Conservation (phyloP, 495 filamentous ascomycete species). For the Trichocladium antarcticum region DNA sequence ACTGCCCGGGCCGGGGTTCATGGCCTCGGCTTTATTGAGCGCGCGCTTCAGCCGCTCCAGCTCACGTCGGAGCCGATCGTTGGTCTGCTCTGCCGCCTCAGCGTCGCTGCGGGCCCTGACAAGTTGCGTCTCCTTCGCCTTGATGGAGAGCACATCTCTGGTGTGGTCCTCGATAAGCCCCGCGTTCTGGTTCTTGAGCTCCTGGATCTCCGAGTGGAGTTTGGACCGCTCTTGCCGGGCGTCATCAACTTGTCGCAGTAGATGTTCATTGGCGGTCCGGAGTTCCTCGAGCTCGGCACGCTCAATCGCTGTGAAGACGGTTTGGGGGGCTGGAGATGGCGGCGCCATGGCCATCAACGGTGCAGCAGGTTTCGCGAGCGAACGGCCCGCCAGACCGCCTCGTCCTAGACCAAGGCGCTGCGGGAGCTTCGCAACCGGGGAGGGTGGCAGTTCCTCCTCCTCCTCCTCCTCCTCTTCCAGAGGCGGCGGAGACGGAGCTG, state of each 20-base stretch:
- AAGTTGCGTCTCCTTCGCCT: conserved; percentile 95
- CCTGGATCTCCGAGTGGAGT: conserved; percentile 66
- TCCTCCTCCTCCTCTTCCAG: no score
- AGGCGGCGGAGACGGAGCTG: conserved; percentile 31
- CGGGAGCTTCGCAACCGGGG: conserved; percentile 27
- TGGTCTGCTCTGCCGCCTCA: conserved; percentile 74
- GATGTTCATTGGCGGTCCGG: conserved; percentile 66
- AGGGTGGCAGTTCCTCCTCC: conserved; percentile 50
- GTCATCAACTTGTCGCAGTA: conserved; percentile 61
- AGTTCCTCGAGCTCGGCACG: conserved; percentile 84
- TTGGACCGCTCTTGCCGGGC: conserved; percentile 62
- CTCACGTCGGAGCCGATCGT: conserved; percentile 73
- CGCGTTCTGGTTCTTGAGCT: conserved; percentile 90
- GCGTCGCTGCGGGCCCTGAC: conserved; percentile 83
- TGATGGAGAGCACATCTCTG: conserved; percentile 85
- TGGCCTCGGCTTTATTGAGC: conserved; percentile 41
- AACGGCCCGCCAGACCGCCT: conserved; percentile 73
- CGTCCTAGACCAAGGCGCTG: conserved; percentile 60
- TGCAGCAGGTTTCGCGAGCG: conserved; percentile 65
- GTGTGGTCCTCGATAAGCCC: conserved; percentile 97
- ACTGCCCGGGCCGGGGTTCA: conserved; percentile 26
- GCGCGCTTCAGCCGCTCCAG: conserved; percentile 87
- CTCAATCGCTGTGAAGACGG: conserved; percentile 59
- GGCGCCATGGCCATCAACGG: conserved; percentile 28
- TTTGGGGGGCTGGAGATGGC: conserved; percentile 40